phyloP scores from a whole-genome alignment of 73 alveolate genomes.

The Uronychia setigera region DNA sequence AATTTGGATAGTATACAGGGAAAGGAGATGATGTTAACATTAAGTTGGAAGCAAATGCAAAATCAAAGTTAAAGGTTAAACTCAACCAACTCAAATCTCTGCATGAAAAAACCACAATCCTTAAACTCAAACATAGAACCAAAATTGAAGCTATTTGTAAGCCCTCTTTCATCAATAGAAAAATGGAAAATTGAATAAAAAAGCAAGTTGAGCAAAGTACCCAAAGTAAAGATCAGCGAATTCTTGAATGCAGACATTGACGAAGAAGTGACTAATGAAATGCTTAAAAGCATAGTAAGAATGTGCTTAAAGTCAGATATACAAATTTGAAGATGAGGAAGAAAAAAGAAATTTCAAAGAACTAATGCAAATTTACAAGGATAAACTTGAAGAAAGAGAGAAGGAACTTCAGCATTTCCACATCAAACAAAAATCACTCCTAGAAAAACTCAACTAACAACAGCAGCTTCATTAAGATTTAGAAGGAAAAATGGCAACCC shows the following conservation, averaged over 20 bases:
- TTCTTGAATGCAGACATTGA: not conserved
- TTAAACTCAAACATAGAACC: not conserved
- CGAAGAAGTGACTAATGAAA: not conserved
- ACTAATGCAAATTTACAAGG: slow-evolving; percentile 35
- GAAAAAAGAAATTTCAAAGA: slow-evolving; percentile 56
- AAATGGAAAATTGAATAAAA: not conserved
- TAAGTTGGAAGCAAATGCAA: not conserved
- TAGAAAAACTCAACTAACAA: not conserved
- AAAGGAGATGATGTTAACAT: not conserved
- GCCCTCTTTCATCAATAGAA: not conserved
- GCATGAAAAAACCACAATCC: not conserved
- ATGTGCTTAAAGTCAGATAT: not conserved
- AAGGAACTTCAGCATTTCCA: not conserved
- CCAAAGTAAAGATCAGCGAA: slow-evolving; percentile 1
- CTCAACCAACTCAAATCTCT: not conserved
- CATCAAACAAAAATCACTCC: not conserved
- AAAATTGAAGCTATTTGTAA: not conserved
- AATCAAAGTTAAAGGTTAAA: not conserved
- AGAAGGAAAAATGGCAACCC: slow-evolving; percentile 1
- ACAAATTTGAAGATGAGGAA: slow-evolving; percentile 35
- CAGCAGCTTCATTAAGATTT: not conserved
- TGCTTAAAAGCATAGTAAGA: not conserved
- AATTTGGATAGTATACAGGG: not conserved
- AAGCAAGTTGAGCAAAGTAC: slow-evolving; percentile 7
- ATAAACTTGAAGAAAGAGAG: slow-evolving; percentile 50